Evolutionary conservation across 331 rosid species (phyloP).

Genomic region (Acacia concinna): DNA sequence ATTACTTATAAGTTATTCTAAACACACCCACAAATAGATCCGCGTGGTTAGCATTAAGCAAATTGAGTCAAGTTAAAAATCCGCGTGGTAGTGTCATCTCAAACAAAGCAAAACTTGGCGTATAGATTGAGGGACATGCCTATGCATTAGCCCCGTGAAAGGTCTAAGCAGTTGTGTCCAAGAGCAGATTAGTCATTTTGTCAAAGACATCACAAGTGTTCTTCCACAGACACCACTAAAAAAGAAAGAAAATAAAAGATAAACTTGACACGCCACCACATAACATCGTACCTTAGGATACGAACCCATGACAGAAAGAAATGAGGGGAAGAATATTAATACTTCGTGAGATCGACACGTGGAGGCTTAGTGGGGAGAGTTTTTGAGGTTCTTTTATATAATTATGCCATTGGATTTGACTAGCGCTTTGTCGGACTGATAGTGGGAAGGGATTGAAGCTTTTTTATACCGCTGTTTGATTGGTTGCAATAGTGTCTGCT

Average conservation of each 20-base stretch:
- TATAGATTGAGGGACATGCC: neutral
- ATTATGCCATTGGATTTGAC: no score
- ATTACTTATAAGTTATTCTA: no score
- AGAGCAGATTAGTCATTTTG: conserved; percentile 2
- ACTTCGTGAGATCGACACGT: neutral
- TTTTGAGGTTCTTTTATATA: neutral
- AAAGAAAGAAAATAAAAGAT: neutral
- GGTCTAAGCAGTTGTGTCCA: conserved; percentile 35
- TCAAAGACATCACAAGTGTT: neutral
- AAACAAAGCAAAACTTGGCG: conserved; percentile 18
- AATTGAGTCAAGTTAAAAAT: no score
- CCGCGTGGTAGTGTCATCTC: neutral
- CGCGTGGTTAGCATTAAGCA: no score
- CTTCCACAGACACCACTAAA: neutral
- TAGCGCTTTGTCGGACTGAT: no score
- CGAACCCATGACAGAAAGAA: neutral
- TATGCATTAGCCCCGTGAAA: conserved; percentile 36
- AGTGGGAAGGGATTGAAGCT: no score
- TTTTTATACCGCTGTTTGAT: no score
- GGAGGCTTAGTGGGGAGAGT: neutral
- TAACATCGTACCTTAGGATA: neutral
- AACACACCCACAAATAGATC: no score
- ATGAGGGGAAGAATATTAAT: neutral
- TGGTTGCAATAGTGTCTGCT: no score
- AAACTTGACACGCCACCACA: neutral